Percentiles rank a stretch among this genome's conserved stretches.
phyloP scores from a whole-genome alignment of 768 basidiomycete genomes.

The Agrocybe pediades region DNA sequence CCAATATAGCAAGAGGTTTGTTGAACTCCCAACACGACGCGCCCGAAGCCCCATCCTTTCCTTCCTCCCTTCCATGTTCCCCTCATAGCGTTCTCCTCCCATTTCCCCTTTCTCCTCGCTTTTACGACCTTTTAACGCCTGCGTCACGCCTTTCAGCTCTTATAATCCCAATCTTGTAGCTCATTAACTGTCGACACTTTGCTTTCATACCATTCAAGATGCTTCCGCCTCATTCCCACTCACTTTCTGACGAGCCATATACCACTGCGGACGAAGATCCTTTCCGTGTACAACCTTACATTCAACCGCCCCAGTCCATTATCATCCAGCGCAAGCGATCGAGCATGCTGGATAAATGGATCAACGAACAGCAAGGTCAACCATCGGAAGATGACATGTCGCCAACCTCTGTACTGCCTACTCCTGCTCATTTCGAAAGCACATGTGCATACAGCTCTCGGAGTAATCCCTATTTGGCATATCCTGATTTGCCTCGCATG shows the following conservation, averaged over 20 bases:
- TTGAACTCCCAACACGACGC: slow-evolving; percentile 32
- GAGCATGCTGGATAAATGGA: slow-evolving; percentile 58
- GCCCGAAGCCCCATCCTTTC: slow-evolving; percentile 18
- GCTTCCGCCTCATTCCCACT: slow-evolving; percentile 8
- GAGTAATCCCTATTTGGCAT: slow-evolving; percentile 41
- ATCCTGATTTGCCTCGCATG: slow-evolving; percentile 37
- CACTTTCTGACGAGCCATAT: slow-evolving; percentile 46
- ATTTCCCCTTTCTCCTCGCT: slow-evolving; percentile 4
- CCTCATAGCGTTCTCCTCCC: slow-evolving; percentile 9
- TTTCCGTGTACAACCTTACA: slow-evolving; percentile 41
- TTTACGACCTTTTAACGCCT: slow-evolving; percentile 15
- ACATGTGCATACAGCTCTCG: slow-evolving; percentile 21
- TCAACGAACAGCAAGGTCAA: slow-evolving; percentile 45
- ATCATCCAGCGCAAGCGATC: slow-evolving; percentile 42
- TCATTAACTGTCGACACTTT: slow-evolving; percentile 1
- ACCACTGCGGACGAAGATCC: slow-evolving; percentile 55
- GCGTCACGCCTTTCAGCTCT: slow-evolving; percentile 12
- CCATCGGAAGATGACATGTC: slow-evolving; percentile 1
- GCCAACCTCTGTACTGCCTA: slow-evolving; percentile 3
- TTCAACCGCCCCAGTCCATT: slow-evolving; percentile 26
- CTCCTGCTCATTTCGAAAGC: slow-evolving; percentile 4
- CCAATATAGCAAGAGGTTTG: slow-evolving; percentile 30
- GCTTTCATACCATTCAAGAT: neutral
- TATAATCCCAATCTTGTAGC: slow-evolving; percentile 1
- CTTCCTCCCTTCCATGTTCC: slow-evolving; percentile 21